A percentile compares a stretch with the other conserved stretches of the same genome.
These are phyloP conservation scores for Globisporangium acanthophoron DNA, from an alignment of 352 stramenopile species.

Conservation along the genomic window DNA sequence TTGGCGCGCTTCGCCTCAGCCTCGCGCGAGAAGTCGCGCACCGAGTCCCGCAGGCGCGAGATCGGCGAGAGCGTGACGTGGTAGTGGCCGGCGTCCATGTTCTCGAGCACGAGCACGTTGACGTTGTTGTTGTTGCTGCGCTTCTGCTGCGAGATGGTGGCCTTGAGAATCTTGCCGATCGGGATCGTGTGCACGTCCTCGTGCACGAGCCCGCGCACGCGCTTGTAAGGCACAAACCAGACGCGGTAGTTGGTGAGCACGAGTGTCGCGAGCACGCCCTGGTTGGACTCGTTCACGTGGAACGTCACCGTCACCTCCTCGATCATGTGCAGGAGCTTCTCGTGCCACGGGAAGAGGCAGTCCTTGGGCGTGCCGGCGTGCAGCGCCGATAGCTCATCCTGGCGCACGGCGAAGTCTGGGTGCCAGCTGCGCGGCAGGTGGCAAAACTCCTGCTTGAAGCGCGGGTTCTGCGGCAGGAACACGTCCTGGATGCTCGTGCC, in stretches of 20 bases:
- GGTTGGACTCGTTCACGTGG: conserved; percentile 82
- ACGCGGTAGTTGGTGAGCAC: conserved; percentile 82
- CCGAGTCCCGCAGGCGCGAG: conserved; percentile 57
- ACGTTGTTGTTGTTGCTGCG: conserved; percentile 76
- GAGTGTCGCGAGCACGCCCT: conserved; percentile 73
- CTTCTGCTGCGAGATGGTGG: conserved; percentile 74
- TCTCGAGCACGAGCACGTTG: conserved; percentile 71
- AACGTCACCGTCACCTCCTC: conserved; percentile 87
- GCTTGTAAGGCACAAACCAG: conserved; percentile 81
- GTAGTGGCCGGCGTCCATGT: conserved; percentile 85
- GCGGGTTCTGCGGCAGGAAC: conserved; percentile 73
- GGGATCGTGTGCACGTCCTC: conserved; percentile 83
- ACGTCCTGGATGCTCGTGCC: conserved; percentile 74
- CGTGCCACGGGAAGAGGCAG: conserved; percentile 77
- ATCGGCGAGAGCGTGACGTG: conserved; percentile 82
- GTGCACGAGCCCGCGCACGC: conserved; percentile 65
- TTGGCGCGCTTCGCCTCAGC: conserved; percentile 78
- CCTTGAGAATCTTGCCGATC: conserved; percentile 73
- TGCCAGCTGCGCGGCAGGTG: conserved; percentile 80
- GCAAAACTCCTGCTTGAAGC: conserved; percentile 71
- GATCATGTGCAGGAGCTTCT: conserved; percentile 81
- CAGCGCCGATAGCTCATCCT: conserved; percentile 63
- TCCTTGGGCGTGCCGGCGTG: conserved; percentile 62
- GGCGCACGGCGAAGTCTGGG: conserved; percentile 53
- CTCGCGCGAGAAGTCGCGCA: conserved; percentile 62